Evolutionary conservation across 805 yeast genomes (phyloP).

Genomic region (Ogataea methanolica): DNA sequence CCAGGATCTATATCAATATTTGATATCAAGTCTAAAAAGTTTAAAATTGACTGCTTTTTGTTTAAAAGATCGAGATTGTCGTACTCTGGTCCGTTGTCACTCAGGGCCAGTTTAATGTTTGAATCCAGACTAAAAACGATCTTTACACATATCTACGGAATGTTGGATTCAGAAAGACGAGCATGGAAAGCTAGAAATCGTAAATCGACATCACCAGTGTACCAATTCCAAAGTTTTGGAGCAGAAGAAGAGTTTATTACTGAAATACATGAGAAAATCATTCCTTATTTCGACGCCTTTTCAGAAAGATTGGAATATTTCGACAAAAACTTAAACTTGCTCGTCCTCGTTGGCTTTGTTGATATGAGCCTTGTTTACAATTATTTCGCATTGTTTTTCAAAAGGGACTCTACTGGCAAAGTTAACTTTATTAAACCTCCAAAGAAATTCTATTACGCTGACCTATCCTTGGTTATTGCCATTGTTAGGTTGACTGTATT

Average conservation of each 20-base stretch:
- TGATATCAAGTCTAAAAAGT: constrained; percentile 3
- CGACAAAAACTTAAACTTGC: constrained; percentile 8
- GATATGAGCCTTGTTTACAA: constrained; percentile 7
- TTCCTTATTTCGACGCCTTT: constrained; percentile 16
- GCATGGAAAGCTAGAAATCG: constrained; percentile 11
- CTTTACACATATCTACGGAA: not conserved
- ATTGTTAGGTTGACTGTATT: constrained; percentile 7
- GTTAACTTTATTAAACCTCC: constrained; percentile 6
- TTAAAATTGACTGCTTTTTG: constrained; percentile 8
- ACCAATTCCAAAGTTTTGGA: not conserved
- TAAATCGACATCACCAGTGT: not conserved
- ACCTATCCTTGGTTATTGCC: constrained; percentile 14
- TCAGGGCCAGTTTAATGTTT: constrained; percentile 7
- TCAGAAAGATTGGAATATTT: constrained; percentile 19
- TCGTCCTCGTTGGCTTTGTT: constrained; percentile 9
- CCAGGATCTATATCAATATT: not conserved
- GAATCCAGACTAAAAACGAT: not conserved
- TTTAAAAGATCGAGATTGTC: constrained; percentile 10
- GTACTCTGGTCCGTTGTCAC: constrained; percentile 11
- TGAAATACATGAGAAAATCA: constrained; percentile 2
- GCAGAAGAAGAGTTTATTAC: constrained; percentile 5
- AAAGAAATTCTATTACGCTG: constrained; percentile 7
- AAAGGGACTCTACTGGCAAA: constrained; percentile 3
- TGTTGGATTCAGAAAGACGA: constrained; percentile 6
- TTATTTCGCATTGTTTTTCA: constrained; percentile 8